Base-by-base conservation (phyloP, 148 eudicot genomes). In the Rhododendron simsii region DNA sequence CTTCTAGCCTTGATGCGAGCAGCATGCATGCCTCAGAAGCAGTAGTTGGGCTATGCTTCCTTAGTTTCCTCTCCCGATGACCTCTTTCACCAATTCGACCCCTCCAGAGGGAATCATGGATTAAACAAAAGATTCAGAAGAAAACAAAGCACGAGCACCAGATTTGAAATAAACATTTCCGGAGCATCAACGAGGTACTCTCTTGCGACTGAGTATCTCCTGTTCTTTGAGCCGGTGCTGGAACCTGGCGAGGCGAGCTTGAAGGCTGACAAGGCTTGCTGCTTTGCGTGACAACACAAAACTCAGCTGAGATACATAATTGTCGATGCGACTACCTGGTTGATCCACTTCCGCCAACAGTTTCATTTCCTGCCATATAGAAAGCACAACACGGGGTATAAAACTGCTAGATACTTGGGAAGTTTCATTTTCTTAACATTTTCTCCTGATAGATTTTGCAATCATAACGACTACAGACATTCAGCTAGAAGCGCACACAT, bases 191-290 rank as follows among this genome's bases (percentile, higher is more conserved):
- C 91, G 95, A 11, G 92, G 95, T 82, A 91, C 95, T 89, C 98
- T 89, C 87, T 93, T 98, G 63, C 99, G 88, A 87, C 96, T 98
- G 84, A 98, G 95, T 69, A 98, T 98, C 87, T 95, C 99, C 88
- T 98, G 98, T 89, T 95, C 99, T 91, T 95, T 98, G 50, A 98
- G 93, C 84, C 98, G 95, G 84, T 98, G 99, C 84, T 98, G 99
- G 85, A 95, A 98, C 91, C 99, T 91, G 81, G 98, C 95, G 39
- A 98, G 95, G 85, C 98, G 96, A 82, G 99, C 96, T 86, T 98
- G 99, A 59, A 98, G 95, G 91, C 99, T 95, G 33, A 98, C 99
- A 47, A 98, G 90, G 85, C 99, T 92, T 37, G 98, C 98, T 80
- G 98, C 98, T 92, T 98, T 98, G 83, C 99, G 94, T 20, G 99